Evolutionary conservation across 345 rosid species (phyloP).

Genomic region (Psidium friedrichsthalianum): DNA sequence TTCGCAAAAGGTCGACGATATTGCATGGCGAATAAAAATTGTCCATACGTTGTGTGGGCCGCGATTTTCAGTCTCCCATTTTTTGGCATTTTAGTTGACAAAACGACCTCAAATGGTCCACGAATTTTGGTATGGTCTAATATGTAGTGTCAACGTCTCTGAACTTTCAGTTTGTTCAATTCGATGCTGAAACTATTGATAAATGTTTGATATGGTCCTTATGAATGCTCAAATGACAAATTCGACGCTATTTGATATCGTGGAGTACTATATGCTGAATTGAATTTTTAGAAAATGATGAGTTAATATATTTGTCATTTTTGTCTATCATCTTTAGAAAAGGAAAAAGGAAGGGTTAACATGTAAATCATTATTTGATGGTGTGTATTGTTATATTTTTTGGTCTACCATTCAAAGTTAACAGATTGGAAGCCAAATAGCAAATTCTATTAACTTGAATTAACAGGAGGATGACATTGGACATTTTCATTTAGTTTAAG

Average conservation of each 20-base stretch:
- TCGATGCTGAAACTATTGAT: rapidly evolving
- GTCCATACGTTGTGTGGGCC: not conserved
- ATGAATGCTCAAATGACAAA: not conserved
- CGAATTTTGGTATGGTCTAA: not conserved
- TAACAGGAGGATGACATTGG: too few relatives aligned
- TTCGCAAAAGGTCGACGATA: not conserved
- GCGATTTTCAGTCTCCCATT: not conserved
- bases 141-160: rapidly evolving
- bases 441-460: not conserved
- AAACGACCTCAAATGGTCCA: not conserved
- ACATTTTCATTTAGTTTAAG: too few relatives aligned
- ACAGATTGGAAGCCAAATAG: not conserved
- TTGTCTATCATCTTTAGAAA: not conserved
- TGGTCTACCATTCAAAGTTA: not conserved
- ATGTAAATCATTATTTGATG: rapidly evolving
- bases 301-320: not conserved
- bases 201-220: not conserved
- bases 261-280: not conserved
- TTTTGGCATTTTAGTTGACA: not conserved
- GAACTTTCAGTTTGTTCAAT: not conserved
- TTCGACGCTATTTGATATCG: not conserved
- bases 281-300: not conserved
- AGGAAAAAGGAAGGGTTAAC: not conserved
- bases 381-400: not conserved
- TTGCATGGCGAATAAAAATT: not conserved